A percentile compares a stretch with the other conserved stretches of the same genome.
phyloP scores from a whole-genome alignment of 345 rosid genomes.

The Erucastrum elatum region DNA sequence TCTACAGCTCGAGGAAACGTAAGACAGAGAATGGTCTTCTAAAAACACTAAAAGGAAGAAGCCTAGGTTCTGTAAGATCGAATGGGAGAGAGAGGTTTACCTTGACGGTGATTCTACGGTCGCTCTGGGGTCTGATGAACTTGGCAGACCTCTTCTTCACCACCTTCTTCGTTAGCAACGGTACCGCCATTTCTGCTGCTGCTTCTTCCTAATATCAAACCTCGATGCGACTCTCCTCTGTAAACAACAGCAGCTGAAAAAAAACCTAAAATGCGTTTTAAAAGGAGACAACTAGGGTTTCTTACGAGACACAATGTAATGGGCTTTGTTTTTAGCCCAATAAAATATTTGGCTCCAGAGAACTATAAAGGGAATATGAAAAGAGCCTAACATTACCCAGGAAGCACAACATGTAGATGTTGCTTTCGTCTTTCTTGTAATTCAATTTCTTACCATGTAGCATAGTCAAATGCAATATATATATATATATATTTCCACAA shows the following conservation, averaged over 20 bases:
- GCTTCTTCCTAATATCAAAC: conserved; percentile 16
- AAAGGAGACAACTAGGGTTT: conserved; percentile 30
- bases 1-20: not conserved
- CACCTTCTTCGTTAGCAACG: conserved; percentile 66
- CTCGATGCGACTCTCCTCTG: conserved; percentile 29
- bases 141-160: conserved; percentile 77
- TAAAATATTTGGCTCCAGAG: not conserved
- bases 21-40: not conserved
- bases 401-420: not conserved
- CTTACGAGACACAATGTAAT: not conserved
- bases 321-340: conserved; percentile 2
- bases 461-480: too few species aligned
- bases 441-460: not conserved
- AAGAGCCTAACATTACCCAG: not conserved
- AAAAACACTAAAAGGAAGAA: not conserved
- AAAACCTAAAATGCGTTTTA: conserved; percentile 14
- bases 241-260: not conserved
- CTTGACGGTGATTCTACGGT: conserved; percentile 77
- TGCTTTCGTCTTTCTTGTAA: not conserved
- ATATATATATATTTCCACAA: too few species aligned
- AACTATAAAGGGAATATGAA: not conserved
- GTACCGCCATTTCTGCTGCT: conserved; percentile 64
- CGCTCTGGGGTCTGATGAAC: conserved; percentile 84
- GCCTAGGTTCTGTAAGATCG: not conserved
- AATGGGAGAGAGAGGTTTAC: conserved; percentile 35